phyloP scores from a whole-genome alignment of 257 asterid genomes.

The Scutellaria baicalensis region DNA sequence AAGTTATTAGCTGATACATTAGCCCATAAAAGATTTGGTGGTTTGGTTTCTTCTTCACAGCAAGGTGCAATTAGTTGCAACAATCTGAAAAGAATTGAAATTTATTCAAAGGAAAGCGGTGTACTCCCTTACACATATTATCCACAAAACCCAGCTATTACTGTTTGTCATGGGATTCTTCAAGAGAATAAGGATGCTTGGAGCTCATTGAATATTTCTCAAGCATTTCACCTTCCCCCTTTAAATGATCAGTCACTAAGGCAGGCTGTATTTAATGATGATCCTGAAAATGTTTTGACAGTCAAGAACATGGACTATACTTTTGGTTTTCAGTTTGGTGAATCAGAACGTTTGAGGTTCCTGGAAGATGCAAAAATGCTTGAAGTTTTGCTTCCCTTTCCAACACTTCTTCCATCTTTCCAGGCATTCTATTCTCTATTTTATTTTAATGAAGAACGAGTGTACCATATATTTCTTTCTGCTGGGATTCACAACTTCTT shows the following conservation, averaged over 20 bases:
- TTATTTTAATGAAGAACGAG: slow-evolving; percentile 9
- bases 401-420: slow-evolving; percentile 86
- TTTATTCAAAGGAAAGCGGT: slow-evolving; percentile 19
- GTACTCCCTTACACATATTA: slow-evolving; percentile 28
- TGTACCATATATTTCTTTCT: slow-evolving; percentile 10
- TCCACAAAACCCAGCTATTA: slow-evolving; percentile 77
- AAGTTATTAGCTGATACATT: slow-evolving; percentile 56
- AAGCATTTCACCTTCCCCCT: slow-evolving; percentile 69
- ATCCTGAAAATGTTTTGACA: slow-evolving; percentile 22
- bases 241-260: slow-evolving; percentile 75
- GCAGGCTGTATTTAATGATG: slow-evolving; percentile 54
- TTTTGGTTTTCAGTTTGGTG: slow-evolving; percentile 65
- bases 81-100: slow-evolving; percentile 18
- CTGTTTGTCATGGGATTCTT: slow-evolving; percentile 56
- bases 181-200: slow-evolving; percentile 49
- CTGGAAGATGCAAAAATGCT: slow-evolving; percentile 61
- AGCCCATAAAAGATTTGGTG: slow-evolving; percentile 31
- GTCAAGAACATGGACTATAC: slow-evolving; percentile 48
- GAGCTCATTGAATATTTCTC: slow-evolving; percentile 71
- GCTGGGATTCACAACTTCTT: slow-evolving; percentile 9
- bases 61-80: slow-evolving; percentile 15
- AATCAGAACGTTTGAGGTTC: slow-evolving; percentile 42
- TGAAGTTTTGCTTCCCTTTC: slow-evolving; percentile 75
- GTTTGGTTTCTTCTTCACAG: slow-evolving; percentile 17
- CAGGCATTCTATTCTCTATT: slow-evolving; percentile 35